These are phyloP conservation scores for Tulasnella sp. DNA, from an alignment of 768 basidiomycete species.

Conservation along the genomic window DNA sequence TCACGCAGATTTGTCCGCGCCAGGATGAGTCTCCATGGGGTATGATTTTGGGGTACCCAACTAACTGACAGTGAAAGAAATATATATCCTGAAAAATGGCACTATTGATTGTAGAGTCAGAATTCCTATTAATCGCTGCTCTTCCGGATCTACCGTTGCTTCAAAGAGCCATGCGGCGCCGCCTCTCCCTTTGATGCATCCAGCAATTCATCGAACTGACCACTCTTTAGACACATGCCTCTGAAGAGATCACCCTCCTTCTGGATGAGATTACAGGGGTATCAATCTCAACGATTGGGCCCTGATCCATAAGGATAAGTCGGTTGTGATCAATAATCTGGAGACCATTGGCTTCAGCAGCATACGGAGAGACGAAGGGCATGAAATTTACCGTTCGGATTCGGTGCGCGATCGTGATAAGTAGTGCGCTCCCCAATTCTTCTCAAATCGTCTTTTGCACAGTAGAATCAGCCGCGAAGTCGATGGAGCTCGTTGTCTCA, in stretches of 20 bases:
- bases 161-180: neutral
- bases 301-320: constrained; percentile 28
- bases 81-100: no score
- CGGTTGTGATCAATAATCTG: constrained; percentile 64
- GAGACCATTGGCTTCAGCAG: neutral
- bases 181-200: neutral
- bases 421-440: constrained; percentile 58
- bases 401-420: constrained; percentile 52
- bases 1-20: no score
- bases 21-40: no score
- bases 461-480: constrained; percentile 79
- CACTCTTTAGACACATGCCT: constrained; percentile 17
- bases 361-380: neutral
- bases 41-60: no score
- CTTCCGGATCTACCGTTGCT: no score
- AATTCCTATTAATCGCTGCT: no score
- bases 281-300: constrained; percentile 51
- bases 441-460: constrained; percentile 81
- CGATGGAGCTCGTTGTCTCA: constrained; percentile 78
- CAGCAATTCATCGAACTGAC: constrained; percentile 16
- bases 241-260: constrained; percentile 38
- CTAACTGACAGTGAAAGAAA: no score
- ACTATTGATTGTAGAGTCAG: no score
- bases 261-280: constrained; percentile 53
- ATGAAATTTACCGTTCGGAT: constrained; percentile 24